phyloP scores from a whole-genome alignment of 129 eudicot genomes.

The Artemisia tridentata region DNA sequence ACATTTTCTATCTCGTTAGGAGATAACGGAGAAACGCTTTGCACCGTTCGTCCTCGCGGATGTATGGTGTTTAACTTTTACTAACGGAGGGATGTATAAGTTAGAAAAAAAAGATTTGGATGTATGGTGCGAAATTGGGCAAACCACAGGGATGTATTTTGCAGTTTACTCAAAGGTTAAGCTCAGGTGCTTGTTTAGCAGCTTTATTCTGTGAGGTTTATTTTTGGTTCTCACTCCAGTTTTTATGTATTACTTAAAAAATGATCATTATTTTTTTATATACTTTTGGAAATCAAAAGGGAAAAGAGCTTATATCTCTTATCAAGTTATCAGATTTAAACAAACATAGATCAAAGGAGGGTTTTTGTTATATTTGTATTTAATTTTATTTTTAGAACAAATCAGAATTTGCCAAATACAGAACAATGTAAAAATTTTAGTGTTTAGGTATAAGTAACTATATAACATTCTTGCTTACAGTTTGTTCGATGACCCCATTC shows the following conservation, averaged over 20 bases:
- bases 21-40: no score
- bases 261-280: constrained; percentile 7
- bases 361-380: background rate
- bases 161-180: no score
- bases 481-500: background rate
- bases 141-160: no score
- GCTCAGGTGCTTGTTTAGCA: constrained; percentile 37
- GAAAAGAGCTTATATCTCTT: constrained; percentile 2
- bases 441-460: no score
- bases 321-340: no score
- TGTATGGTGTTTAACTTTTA: no score
- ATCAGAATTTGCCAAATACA: background rate
- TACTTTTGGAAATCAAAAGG: constrained; percentile 18
- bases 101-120: no score
- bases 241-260: background rate
- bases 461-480: background rate
- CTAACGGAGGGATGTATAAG: no score
- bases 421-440: background rate
- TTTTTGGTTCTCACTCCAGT: constrained; percentile 5
- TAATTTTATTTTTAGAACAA: background rate
- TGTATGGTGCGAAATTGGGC: no score
- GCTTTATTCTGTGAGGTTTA: constrained; percentile 22
- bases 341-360: no score
- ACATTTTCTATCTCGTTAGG: no score
- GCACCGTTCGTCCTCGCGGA: no score